Percentiles rank a stretch among this genome's conserved stretches.
Conservation (phyloP, 306 rosid genomes). For the Spatholobus suberectus region DNA sequence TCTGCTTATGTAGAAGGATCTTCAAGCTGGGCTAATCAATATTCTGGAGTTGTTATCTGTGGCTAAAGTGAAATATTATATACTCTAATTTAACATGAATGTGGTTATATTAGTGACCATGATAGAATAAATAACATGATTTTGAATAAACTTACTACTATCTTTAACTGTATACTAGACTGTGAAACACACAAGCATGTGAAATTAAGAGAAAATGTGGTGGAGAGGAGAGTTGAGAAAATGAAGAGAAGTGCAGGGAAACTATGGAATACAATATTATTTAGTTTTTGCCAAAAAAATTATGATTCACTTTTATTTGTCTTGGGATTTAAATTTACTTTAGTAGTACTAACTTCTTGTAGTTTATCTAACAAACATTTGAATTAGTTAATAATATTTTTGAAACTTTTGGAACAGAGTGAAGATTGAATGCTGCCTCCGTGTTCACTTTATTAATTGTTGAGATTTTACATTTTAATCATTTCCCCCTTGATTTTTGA, state of each 20-base stretch:
- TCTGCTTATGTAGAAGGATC: constrained; percentile 5
- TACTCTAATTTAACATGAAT: constrained; percentile 4
- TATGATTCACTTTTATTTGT: neutral
- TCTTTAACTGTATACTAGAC: neutral
- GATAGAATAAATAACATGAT: neutral
- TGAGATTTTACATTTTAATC: neutral
- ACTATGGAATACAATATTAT: neutral
- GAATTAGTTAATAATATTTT: neutral
- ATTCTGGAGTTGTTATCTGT: constrained; percentile 10
- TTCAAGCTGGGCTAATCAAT: constrained; percentile 13
- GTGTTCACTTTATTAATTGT: neutral
- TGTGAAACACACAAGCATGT: neutral
- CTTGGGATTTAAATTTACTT: neutral
- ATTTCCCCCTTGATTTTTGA: neutral
- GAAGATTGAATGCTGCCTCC: neutral
- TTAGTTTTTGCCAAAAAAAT: neutral
- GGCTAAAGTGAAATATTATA: neutral
- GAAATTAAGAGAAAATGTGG: neutral
- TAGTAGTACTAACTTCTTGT: neutral
- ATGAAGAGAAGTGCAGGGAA: neutral
- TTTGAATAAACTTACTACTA: neutral
- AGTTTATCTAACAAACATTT: neutral
- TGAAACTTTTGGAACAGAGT: neutral
- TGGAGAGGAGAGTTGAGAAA: neutral
- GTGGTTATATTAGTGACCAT: neutral